phyloP scores from a whole-genome alignment of 176 grass and related monocot species.

The Raddia guianensis region DNA sequence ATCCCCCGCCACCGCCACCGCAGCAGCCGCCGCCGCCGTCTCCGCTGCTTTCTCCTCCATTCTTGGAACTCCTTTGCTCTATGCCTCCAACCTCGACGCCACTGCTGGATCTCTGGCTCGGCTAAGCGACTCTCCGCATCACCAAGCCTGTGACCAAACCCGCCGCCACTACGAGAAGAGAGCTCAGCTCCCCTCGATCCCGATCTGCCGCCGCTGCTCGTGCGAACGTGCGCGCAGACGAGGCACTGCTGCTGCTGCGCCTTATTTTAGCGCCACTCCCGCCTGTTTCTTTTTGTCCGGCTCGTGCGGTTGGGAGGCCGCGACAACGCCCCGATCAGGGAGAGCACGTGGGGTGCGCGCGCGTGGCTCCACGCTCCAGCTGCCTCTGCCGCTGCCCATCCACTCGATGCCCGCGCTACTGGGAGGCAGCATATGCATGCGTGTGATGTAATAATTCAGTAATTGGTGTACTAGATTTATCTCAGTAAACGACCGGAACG shows the following conservation, averaged over 20 bases:
- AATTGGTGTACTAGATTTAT: no score
- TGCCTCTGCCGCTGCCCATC: background rate
- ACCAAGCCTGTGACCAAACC: background rate
- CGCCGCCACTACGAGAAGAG: background rate
- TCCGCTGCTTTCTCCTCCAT: slow-evolving; percentile 53
- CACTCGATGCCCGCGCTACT: background rate
- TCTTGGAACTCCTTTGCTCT: slow-evolving; percentile 17
- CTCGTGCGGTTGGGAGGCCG: slow-evolving; percentile 29
- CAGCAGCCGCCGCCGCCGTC: slow-evolving; percentile 12
- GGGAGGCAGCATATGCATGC: no score
- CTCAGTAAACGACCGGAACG: no score
- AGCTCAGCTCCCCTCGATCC: background rate
- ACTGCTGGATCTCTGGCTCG: slow-evolving; percentile 15
- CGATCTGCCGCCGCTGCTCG: slow-evolving; percentile 22
- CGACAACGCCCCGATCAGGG: slow-evolving; percentile 24
- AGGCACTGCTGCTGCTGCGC: background rate
- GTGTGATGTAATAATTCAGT: no score
- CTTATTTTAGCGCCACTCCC: slow-evolving; percentile 51
- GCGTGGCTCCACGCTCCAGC: slow-evolving; percentile 18
- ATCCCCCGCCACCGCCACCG: slow-evolving; percentile 26
- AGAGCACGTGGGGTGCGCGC: slow-evolving; percentile 46
- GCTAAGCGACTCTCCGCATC: slow-evolving; percentile 22
- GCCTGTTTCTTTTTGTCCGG: slow-evolving; percentile 55
- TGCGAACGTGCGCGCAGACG: slow-evolving; percentile 1
- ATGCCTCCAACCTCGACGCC: background rate